Evolutionary conservation across 768 basidiomycete genomes (phyloP), one percentile per base, ranked within the genome.

Genomic region (Lyophyllum decastes): DNA sequence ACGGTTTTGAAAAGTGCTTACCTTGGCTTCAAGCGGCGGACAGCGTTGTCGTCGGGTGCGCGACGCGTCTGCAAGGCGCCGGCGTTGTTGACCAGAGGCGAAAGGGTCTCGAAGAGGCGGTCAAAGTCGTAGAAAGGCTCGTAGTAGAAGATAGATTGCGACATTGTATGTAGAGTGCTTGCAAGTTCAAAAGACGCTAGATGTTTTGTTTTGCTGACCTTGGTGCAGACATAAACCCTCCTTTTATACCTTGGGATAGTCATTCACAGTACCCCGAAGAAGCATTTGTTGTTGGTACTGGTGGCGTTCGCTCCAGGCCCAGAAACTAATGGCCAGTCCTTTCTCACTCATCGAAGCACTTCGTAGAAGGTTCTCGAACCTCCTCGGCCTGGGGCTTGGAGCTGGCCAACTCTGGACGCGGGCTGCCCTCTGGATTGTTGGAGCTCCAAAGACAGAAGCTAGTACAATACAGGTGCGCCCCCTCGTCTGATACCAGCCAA

Each of bases 91-190:
- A 10, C 64, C 45, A n/a, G 59, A 50, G 66, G 34, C 14, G 60
- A 54, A 55, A 78, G 66, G 10, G 74, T 67, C 33, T 80, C 77
- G 49, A 79, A 78, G 60, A 81, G 68, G 59, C 81, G 62, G 57
- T 81, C 78, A 41, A 79, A 75, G 46, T 78, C 74, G 52, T 74
- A 64, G 63, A 76, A 75, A 6, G 78, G 77, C 59, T 80, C 74
- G 67, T 77, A 74, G 63, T 72, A 5, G 77, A 80, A 21, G 82
- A 75, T 21, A 62, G 58, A 58, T 8, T 77, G 75, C 19, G 71
- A 67, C 60, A 61, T 61, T 38, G 14, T 38, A 16, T 6, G 35
- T 38, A 38, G 8, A 38, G 26, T 47, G 17, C n/a, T 38, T 11
- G 35, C 14, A 16, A 38, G 11, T 16, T 17, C 11, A 16, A 38